A percentile compares a stretch with the other conserved stretches of the same genome.
Evolutionary conservation across 441 rosid genomes (phyloP).

Genomic region (Corymbia calophylla): DNA sequence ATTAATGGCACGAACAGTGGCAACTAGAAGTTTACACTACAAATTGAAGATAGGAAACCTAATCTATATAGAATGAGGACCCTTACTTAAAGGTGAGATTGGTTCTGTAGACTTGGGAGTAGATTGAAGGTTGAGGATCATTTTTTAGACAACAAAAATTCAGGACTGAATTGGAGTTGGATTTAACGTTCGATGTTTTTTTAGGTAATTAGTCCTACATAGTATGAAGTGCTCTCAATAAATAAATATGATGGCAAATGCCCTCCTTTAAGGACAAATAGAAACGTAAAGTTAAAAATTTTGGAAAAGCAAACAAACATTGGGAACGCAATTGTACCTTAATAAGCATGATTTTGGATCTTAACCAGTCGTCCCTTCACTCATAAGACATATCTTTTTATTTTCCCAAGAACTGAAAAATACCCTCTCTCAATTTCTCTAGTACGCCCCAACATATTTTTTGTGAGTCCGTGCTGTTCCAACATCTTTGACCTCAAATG

Average conservation of each 20-base stretch:
- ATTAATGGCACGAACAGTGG: not conserved
- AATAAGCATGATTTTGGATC: not conserved
- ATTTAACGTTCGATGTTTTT: not conserved
- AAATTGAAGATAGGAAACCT: not conserved
- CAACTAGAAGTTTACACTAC: not conserved
- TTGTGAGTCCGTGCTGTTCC: not conserved
- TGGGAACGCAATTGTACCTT: not conserved
- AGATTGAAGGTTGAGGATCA: not conserved
- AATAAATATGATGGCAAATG: not conserved
- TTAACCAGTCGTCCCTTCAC: not conserved
- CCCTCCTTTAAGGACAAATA: not conserved
- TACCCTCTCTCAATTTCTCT: not conserved
- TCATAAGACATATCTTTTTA: not conserved
- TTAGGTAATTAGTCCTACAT: not conserved
- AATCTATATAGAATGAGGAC: not conserved
- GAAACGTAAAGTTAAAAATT: not conserved
- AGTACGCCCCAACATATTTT: not conserved
- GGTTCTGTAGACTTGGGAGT: not conserved
- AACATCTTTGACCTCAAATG: not conserved
- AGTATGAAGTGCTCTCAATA: not conserved
- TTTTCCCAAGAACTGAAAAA: not conserved
- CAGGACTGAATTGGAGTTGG: not conserved
- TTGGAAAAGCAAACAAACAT: not conserved
- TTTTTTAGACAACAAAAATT: too few species aligned
- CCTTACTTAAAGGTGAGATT: not conserved